phyloP scores from a whole-genome alignment of 2,329 filamentous ascomycete species.

The Hymenoscyphus occultus region DNA sequence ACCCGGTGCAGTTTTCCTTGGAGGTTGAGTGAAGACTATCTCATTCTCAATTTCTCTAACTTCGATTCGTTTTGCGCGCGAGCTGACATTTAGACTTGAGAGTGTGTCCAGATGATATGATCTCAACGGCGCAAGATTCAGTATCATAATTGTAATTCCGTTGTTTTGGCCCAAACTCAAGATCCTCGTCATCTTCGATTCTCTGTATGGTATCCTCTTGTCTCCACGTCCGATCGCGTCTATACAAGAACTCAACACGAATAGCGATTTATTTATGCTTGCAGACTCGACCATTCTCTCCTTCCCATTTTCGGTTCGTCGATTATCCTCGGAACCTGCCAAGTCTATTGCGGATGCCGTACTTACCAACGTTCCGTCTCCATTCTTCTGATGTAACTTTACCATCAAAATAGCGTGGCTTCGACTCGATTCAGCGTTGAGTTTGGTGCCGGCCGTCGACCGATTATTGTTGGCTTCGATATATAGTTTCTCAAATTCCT shows the following conservation, averaged over 20 bases:
- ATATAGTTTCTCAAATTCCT: constrained; percentile 87
- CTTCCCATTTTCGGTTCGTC: constrained; percentile 88
- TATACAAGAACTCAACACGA: constrained; percentile 91
- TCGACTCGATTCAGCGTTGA: constrained; percentile 86
- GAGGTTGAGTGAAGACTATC: constrained; percentile 76
- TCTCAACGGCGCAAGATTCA: constrained; percentile 87
- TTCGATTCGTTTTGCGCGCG: constrained; percentile 93
- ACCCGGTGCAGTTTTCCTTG: constrained; percentile 49
- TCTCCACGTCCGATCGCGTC: constrained; percentile 81
- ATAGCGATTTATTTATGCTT: constrained; percentile 95
- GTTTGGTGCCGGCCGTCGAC: constrained; percentile 84
- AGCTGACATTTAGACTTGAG: constrained; percentile 92
- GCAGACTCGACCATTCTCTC: constrained; percentile 92
- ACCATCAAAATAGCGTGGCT: constrained; percentile 90
- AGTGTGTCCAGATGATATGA: constrained; percentile 93
- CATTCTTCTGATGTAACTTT: constrained; percentile 75
- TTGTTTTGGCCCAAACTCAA: constrained; percentile 91
- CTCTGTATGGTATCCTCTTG: constrained; percentile 83
- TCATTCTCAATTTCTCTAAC: constrained; percentile 95
- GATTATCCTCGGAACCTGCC: constrained; percentile 92
- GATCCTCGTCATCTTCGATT: constrained; percentile 94
- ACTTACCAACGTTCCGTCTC: constrained; percentile 67
- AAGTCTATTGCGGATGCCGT: constrained; percentile 92
- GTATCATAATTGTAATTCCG: constrained; percentile 92
- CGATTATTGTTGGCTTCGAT: constrained; percentile 90